phyloP scores from a whole-genome alignment of 352 stramenopile species.

The Plasmopara muralis region DNA sequence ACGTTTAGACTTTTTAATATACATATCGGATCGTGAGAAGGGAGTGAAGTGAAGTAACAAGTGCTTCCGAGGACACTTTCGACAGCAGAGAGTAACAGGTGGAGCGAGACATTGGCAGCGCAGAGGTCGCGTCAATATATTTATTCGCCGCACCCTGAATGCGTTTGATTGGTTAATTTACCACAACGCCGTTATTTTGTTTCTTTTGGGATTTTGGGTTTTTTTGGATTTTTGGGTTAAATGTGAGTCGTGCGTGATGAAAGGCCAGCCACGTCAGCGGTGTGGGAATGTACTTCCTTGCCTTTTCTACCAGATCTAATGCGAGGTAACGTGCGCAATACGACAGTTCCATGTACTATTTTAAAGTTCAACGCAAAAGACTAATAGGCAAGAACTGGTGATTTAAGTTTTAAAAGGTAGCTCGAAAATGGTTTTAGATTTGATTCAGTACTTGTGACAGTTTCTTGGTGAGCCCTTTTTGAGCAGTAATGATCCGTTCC shows the following conservation, averaged over 20 bases:
- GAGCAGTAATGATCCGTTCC: constrained; percentile 7
- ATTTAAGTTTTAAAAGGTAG: not conserved
- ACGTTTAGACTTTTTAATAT: constrained; percentile 27
- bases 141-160: constrained; percentile 30
- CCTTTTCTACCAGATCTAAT: constrained; percentile 4
- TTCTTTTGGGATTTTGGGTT: too few species aligned
- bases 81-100: constrained; percentile 27
- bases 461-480: constrained; percentile 12
- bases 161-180: constrained; percentile 8
- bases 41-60: constrained; percentile 8
- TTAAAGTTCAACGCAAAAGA: too few species aligned
- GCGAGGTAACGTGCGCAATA: not conserved
- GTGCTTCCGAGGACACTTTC: constrained; percentile 23
- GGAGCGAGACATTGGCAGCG: constrained; percentile 12
- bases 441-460: constrained; percentile 1
- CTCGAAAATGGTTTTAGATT: not conserved
- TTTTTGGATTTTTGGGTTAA: not conserved
- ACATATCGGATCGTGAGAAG: constrained; percentile 19
- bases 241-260: not conserved
- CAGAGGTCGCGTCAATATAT: constrained; percentile 32
- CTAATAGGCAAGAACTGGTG: too few species aligned
- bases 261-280: constrained; percentile 7
- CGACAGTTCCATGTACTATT: not conserved
- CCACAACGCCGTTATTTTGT: not conserved
- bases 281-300: constrained; percentile 2